Conservation (phyloP, 768 basidiomycete genomes). For the Mycena polygramma region DNA sequence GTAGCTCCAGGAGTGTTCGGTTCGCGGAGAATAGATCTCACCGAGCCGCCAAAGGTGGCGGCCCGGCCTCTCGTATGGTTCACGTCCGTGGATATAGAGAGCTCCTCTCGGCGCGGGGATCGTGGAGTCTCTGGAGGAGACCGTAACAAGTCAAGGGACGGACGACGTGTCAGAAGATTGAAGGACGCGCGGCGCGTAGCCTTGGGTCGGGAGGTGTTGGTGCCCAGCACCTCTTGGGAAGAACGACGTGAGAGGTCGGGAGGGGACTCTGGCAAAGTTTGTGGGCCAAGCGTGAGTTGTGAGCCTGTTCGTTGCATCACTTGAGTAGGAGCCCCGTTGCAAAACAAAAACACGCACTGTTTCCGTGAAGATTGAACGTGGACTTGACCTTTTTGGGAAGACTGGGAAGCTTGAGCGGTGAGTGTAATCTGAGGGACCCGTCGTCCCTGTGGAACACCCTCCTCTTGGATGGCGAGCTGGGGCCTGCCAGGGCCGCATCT, state of each 20-base stretch:
- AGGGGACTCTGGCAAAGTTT: constrained; percentile 21
- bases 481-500: constrained; percentile 51
- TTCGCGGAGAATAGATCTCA: constrained; percentile 82
- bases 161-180: constrained; percentile 41
- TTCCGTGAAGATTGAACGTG: constrained; percentile 51
- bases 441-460: constrained; percentile 64
- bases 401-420: constrained; percentile 50
- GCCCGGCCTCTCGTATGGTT: constrained; percentile 40
- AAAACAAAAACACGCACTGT: constrained; percentile 48
- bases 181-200: constrained; percentile 36
- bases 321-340: constrained; percentile 47
- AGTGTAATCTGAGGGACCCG: constrained; percentile 51
- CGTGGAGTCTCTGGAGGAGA: constrained; percentile 35
- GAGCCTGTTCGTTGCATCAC: constrained; percentile 38
- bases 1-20: constrained; percentile 80
- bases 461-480: constrained; percentile 64
- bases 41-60: constrained; percentile 55
- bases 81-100: constrained; percentile 38
- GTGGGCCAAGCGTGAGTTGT: constrained; percentile 38
- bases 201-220: constrained; percentile 29
- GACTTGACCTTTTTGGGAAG: constrained; percentile 69
- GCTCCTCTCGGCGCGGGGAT: constrained; percentile 25
- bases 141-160: constrained; percentile 54
- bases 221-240: constrained; percentile 34
- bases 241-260: constrained; percentile 28